Percentiles rank a stretch among this genome's conserved stretches.
Conservation (phyloP, 2,329 filamentous ascomycete species). For the Biscogniauxia marginata region DNA sequence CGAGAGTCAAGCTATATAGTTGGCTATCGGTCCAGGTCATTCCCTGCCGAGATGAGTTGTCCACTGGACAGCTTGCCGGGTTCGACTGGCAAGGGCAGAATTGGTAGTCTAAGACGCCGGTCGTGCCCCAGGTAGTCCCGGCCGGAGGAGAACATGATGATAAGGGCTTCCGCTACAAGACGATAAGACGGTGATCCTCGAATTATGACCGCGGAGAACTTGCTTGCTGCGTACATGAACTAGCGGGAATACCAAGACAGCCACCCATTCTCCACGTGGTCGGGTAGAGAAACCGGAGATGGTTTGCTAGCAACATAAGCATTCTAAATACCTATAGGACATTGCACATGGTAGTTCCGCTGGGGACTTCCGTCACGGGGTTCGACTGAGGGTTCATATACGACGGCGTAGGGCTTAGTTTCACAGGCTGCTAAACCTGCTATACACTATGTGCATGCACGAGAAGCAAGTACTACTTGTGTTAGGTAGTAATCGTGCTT, state of each 20-base stretch:
- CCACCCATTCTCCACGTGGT: not conserved
- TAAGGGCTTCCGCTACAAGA: not conserved
- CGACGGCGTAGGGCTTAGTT: too few relatives aligned
- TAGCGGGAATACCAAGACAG: not conserved
- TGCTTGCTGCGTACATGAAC: not conserved
- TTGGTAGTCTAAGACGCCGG: not conserved
- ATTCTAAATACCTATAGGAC: not conserved
- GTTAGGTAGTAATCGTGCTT: not conserved
- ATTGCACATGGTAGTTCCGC: too few relatives aligned
- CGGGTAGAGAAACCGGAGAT: not conserved
- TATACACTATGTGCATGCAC: too few relatives aligned
- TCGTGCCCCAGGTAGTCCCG: not conserved
- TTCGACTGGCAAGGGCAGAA: slow-evolving; percentile 1
- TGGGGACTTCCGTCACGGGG: too few relatives aligned
- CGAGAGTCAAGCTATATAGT: slow-evolving; percentile 4
- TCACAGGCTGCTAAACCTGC: too few relatives aligned
- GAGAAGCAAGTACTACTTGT: too few relatives aligned
- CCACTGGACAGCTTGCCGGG: slow-evolving; percentile 1
- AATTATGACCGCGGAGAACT: not conserved
- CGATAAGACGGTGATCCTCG: not conserved
- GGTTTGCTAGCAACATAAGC: not conserved
- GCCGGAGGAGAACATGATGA: not conserved
- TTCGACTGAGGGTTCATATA: not conserved
- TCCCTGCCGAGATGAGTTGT: not conserved
- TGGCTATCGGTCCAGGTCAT: not conserved